Evolutionary conservation across 1,284 basidiomycete genomes (phyloP).

Genomic region (Cutaneotrichosporon cavernicola): DNA sequence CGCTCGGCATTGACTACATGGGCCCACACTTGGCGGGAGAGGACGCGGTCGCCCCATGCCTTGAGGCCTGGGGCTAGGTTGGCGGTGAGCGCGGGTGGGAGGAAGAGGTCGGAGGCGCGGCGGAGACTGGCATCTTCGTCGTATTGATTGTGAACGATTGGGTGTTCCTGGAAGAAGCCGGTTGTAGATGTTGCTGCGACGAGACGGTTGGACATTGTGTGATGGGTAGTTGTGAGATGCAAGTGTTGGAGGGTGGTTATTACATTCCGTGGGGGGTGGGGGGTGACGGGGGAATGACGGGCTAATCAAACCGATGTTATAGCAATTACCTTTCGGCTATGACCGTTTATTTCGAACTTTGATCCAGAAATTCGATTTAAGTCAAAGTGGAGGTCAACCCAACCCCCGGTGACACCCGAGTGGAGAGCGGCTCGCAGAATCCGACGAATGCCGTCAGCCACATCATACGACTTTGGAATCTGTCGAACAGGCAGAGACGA

Average conservation of each 20-base stretch:
- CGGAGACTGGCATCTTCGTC: slow-evolving; percentile 14
- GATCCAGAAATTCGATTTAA: not conserved
- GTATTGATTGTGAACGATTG: slow-evolving; percentile 14
- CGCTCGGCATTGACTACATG: slow-evolving; percentile 18
- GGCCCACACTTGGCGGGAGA: not conserved
- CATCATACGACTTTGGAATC: too few relatives aligned
- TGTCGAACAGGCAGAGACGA: too few relatives aligned
- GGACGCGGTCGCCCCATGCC: slow-evolving; percentile 11
- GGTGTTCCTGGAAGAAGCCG: slow-evolving; percentile 20
- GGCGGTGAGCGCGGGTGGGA: not conserved
- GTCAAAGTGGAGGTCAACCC: not conserved
- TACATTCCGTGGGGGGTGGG: too few relatives aligned
- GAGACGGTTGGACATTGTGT: not conserved
- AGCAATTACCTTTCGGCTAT: not conserved
- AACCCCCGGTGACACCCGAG: too few relatives aligned
- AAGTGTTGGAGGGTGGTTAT: not conserved
- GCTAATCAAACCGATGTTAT: too few relatives aligned
- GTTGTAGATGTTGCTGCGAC: slow-evolving; percentile 14
- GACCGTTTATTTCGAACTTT: not conserved
- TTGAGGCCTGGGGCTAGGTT: not conserved
- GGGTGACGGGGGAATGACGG: too few relatives aligned
- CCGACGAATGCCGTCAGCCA: too few relatives aligned
- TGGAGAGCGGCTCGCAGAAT: too few relatives aligned
- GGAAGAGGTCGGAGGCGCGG: slow-evolving; percentile 14
- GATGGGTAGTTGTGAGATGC: not conserved